A percentile compares a stretch with the other conserved stretches of the same genome.
phyloP scores from a whole-genome alignment of 495 filamentous ascomycete species.

The Podospora pseudoanserina region DNA sequence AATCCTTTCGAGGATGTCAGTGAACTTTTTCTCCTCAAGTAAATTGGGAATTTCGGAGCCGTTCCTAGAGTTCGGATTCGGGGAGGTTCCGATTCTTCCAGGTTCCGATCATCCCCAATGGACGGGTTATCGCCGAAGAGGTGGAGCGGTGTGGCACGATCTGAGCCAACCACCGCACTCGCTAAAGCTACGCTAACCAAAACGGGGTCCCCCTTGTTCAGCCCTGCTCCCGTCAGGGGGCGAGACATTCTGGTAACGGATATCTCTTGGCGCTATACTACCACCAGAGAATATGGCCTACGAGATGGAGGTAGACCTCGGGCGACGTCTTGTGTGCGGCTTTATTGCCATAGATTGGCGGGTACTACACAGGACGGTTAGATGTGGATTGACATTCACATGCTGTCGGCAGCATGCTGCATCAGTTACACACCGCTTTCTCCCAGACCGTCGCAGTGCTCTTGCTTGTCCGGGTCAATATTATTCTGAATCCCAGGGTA shows the following conservation, averaged over 20 bases:
- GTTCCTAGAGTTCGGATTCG: not conserved
- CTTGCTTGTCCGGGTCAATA: no score
- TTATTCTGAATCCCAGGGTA: no score
- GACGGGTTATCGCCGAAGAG: not conserved
- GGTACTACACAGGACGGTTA: no score
- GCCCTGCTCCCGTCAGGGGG: not conserved
- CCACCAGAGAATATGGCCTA: no score
- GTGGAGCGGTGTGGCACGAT: not conserved
- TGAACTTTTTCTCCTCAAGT: not conserved
- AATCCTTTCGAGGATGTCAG: not conserved
- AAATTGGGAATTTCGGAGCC: no score
- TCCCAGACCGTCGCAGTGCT: no score
- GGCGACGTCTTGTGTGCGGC: no score
- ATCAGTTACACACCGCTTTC: no score
- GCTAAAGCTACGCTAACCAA: not conserved
- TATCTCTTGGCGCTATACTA: not conserved
- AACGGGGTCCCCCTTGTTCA: not conserved
- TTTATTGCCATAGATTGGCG: no score
- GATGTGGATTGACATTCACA: no score
- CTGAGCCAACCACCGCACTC: not conserved
- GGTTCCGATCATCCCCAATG: not conserved
- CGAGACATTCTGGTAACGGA: not conserved
- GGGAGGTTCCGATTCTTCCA: not conserved
- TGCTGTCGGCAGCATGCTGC: no score
- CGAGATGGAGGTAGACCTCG: no score